Evolutionary conservation across 768 basidiomycete genomes (phyloP).

Genomic region (Boletus pseudopeckii): DNA sequence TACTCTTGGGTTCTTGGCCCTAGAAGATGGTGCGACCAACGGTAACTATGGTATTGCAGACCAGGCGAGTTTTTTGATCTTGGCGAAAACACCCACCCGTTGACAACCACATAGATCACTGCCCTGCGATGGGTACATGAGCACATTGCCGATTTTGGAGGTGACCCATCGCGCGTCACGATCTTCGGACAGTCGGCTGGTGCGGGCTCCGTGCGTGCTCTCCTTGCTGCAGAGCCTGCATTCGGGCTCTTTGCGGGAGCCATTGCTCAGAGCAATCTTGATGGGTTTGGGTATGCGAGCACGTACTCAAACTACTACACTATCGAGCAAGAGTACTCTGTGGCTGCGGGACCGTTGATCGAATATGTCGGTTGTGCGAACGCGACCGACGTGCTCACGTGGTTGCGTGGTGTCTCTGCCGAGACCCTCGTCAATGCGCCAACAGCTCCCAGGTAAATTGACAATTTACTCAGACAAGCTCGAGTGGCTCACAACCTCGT

Average conservation of each 20-base stretch:
- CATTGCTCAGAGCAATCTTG: conserved; percentile 46
- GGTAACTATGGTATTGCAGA: conserved; percentile 15
- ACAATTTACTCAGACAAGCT: background rate
- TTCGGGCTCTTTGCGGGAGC: conserved; percentile 40
- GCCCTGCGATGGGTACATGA: conserved; percentile 45
- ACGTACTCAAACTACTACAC: conserved; percentile 50
- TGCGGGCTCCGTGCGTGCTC: conserved; percentile 40
- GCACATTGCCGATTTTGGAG: conserved; percentile 56
- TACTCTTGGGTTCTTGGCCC: conserved; percentile 1
- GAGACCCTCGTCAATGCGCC: conserved; percentile 7
- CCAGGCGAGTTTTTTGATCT: background rate
- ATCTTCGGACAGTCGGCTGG: conserved; percentile 57
- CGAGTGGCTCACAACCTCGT: background rate
- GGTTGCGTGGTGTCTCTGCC: conserved; percentile 4
- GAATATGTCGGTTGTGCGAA: conserved; percentile 38
- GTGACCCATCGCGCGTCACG: conserved; percentile 48
- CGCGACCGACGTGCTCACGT: conserved; percentile 2
- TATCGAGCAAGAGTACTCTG: conserved; percentile 36
- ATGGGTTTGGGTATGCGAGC: conserved; percentile 45
- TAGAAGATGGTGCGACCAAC: conserved; percentile 6
- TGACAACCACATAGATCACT: conserved; percentile 6
- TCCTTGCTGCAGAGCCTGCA: conserved; percentile 35
- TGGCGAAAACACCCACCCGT: background rate
- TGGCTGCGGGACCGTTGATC: conserved; percentile 35
- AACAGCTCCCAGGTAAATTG: background rate